Evolutionary conservation across 2,329 filamentous ascomycete species (phyloP).

Genomic region (Xylaria sp.): DNA sequence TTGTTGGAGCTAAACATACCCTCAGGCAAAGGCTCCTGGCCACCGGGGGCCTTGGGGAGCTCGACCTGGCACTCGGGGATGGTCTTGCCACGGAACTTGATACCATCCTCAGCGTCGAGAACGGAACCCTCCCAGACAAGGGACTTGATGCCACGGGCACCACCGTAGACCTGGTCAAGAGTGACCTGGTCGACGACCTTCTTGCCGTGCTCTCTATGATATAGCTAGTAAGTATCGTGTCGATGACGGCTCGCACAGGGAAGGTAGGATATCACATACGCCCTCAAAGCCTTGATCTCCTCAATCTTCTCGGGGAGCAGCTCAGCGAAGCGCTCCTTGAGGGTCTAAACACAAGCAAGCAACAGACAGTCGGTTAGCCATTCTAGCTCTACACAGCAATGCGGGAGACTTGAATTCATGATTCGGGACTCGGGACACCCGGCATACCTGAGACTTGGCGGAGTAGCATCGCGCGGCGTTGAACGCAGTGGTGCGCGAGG

Average conservation of each 20-base stretch:
- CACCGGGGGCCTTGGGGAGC: slow-evolving; percentile 93
- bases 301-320: slow-evolving; percentile 94
- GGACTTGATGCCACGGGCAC: slow-evolving; percentile 97
- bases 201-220: slow-evolving; percentile 76
- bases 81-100: slow-evolving; percentile 98
- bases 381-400: slow-evolving; percentile 1
- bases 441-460: slow-evolving; percentile 76
- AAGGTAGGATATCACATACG: slow-evolving; percentile 53
- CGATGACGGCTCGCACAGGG: slow-evolving; percentile 15
- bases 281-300: slow-evolving; percentile 97
- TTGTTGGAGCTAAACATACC: slow-evolving; percentile 42
- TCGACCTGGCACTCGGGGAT: slow-evolving; percentile 98
- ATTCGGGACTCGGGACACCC: slow-evolving; percentile 12
- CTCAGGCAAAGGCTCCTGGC: slow-evolving; percentile 95
- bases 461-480: slow-evolving; percentile 84
- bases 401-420: slow-evolving; percentile 12
- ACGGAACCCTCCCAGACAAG: slow-evolving; percentile 99
- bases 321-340: slow-evolving; percentile 98
- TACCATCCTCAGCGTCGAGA: slow-evolving; percentile 97
- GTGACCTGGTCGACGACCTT: slow-evolving; percentile 97
- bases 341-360: slow-evolving; percentile 53
- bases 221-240: slow-evolving; percentile 25
- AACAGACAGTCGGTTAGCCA: slow-evolving; percentile 25
- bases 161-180: slow-evolving; percentile 98
- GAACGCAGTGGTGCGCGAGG: slow-evolving; percentile 66